Conservation (phyloP, 495 filamentous ascomycete species). For the Umbilicaria muhlenbergii region DNA sequence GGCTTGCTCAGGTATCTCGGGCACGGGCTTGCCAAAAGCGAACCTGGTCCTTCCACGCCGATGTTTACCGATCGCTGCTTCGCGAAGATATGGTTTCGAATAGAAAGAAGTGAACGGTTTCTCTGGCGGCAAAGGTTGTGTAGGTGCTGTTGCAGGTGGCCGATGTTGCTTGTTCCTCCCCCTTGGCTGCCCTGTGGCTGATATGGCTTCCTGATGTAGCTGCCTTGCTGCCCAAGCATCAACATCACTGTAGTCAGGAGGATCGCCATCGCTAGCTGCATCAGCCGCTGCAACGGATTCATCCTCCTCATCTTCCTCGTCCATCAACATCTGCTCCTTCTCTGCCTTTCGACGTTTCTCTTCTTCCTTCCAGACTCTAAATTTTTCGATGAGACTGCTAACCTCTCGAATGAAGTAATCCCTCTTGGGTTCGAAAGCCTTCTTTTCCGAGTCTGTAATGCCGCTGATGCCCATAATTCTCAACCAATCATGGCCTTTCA, state of each 20-base stretch:
- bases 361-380: slow-evolving; percentile 73
- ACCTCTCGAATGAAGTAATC: slow-evolving; percentile 72
- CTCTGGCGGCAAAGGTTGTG: slow-evolving; percentile 15
- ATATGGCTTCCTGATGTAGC: slow-evolving; percentile 53
- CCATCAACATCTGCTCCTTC: slow-evolving; percentile 39
- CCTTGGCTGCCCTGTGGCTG: slow-evolving; percentile 14
- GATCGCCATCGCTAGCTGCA: slow-evolving; percentile 30
- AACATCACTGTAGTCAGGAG: slow-evolving; percentile 50
- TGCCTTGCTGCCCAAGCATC: slow-evolving; percentile 60
- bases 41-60: slow-evolving; percentile 37
- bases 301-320: slow-evolving; percentile 17
- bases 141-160: slow-evolving; percentile 1
- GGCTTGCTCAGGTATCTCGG: slow-evolving; percentile 49
- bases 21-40: slow-evolving; percentile 73
- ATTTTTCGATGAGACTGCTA: slow-evolving; percentile 67
- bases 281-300: slow-evolving; percentile 18
- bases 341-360: slow-evolving; percentile 66
- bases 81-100: slow-evolving; percentile 56
- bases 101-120: slow-evolving; percentile 80
- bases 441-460: slow-evolving; percentile 67
- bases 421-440: slow-evolving; percentile 72
- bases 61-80: slow-evolving; percentile 49
- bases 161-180: neutral
- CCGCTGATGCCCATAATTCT: slow-evolving; percentile 84
- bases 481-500: slow-evolving; percentile 87